Evolutionary conservation across 2,329 filamentous ascomycete species (phyloP), one percentile per base, ranked within the genome.

Genomic region (Cladophialophora chaetospira): DNA sequence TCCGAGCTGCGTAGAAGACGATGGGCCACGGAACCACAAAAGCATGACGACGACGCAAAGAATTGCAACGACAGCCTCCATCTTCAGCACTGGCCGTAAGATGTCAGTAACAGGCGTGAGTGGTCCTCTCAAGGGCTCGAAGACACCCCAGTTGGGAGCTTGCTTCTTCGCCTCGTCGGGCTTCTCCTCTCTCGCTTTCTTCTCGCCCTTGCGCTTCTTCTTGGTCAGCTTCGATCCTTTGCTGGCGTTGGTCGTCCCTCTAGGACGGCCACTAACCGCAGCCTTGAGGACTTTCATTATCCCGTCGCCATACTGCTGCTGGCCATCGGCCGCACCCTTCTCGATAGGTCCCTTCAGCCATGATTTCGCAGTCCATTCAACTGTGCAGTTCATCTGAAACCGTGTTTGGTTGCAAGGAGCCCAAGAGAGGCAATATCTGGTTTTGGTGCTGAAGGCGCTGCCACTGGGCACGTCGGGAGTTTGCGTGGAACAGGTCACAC

Each of bases 321-420:
- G 94, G 25, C 94, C 94, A 54, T 97, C 92, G 61, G 88, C 92
- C 40, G 92, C 91, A 58, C 91, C 93, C 72, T 96, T 97, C 71
- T 99, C 94, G 65, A 99, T 99, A 2, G 94, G 89, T 61, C 89
- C 91, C 77, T 94, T 97, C 43, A 99, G 77, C 94, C 94, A 99
- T 77, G 92, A 97, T 80, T 97, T 99, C 66, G 92, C 92, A 3
- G 88, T 87, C 95, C 95, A 99, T 69, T 99, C 95, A 40, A 97
- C 89, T 2, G 86, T 88, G 71, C 91, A 97, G 64, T 88, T 97
- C 75, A 93, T 88, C 60, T 94, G 85, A 26, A 99, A 76, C 25
- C 91, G 83, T 1, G 95, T 99, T 35, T 85, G 78, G 67, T 96
- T 96, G 61, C 86, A 87, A 48, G 94, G 86, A 3, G 87, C 91